These are phyloP conservation scores for Tephrocybe rancida DNA, from an alignment of 768 basidiomycete genomes.

Conservation along the genomic window DNA sequence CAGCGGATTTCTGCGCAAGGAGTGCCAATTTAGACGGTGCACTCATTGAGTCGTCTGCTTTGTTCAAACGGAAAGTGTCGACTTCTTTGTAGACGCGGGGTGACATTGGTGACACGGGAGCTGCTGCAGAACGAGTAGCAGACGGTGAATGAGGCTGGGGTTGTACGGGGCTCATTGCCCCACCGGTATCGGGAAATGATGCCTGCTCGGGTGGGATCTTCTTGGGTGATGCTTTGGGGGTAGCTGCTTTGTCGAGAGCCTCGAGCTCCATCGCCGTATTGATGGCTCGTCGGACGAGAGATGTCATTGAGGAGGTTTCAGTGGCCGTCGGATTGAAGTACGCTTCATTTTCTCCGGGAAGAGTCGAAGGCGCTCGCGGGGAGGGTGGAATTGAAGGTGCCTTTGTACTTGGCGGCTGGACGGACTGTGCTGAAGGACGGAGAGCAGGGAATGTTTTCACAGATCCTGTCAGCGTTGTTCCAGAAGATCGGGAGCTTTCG, in stretches of 20 bases:
- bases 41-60: conserved; percentile 30
- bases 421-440: conserved; percentile 67
- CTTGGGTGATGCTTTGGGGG: conserved; percentile 20
- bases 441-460: conserved; percentile 74
- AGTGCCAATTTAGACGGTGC: conserved; percentile 74
- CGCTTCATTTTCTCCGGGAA: conserved; percentile 18
- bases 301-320: conserved; percentile 53
- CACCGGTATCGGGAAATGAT: too few species aligned
- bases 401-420: conserved; percentile 37
- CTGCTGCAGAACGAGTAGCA: neutral
- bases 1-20: conserved; percentile 62
- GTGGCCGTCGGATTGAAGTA: conserved; percentile 17
- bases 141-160: conserved; percentile 18
- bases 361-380: conserved; percentile 26
- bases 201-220: too few species aligned
- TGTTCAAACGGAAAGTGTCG: conserved; percentile 26
- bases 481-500: conserved; percentile 58
- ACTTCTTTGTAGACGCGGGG: conserved; percentile 29
- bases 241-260: conserved; percentile 41
- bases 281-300: conserved; percentile 66
- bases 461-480: conserved; percentile 55
- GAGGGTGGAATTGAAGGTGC: conserved; percentile 24
- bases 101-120: conserved; percentile 6
- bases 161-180: neutral
- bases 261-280: conserved; percentile 68